These are phyloP conservation scores for Fusarium armeniacum DNA, from an alignment of 2,329 filamentous ascomycete species.

Conservation along the genomic window DNA sequence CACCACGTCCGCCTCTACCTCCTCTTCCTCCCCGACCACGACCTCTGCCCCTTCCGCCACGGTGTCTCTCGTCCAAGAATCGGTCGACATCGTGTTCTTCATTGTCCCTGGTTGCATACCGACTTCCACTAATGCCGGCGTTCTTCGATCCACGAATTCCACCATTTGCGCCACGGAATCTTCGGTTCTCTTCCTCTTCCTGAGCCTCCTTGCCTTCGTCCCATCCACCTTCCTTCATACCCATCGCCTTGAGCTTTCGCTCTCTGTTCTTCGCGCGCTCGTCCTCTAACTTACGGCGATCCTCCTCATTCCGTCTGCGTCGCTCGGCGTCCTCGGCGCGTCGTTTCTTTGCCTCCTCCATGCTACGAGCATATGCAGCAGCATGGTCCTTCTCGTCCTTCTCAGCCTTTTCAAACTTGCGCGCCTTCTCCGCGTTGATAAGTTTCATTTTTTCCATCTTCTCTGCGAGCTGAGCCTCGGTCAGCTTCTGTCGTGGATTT, in stretches of 20 bases:
- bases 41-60: conserved; percentile 53
- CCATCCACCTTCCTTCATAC: conserved; percentile 68
- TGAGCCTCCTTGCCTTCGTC: conserved; percentile 69
- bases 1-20: conserved; percentile 53
- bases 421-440: conserved; percentile 68
- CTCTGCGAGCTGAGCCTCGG: conserved; percentile 68
- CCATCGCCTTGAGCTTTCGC: conserved; percentile 72
- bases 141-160: conserved; percentile 57
- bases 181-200: conserved; percentile 58
- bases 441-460: conserved; percentile 75
- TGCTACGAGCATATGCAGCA: conserved; percentile 66
- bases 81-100: conserved; percentile 56
- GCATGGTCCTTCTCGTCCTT: conserved; percentile 70
- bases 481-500: conserved; percentile 72
- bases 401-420: conserved; percentile 71
- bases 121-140: conserved; percentile 58
- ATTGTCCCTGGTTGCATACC: conserved; percentile 56
- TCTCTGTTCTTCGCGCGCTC: conserved; percentile 72
- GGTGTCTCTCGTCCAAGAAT: conserved; percentile 55
- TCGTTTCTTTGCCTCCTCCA: conserved; percentile 68
- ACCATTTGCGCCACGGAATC: conserved; percentile 61
- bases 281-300: conserved; percentile 67
- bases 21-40: conserved; percentile 54
- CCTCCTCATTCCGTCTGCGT: conserved; percentile 65
- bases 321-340: conserved; percentile 67